Percentiles rank a stretch among this genome's conserved stretches.
Conservation (phyloP, 768 basidiomycete genomes). For the Glaciozyma antarctica region DNA sequence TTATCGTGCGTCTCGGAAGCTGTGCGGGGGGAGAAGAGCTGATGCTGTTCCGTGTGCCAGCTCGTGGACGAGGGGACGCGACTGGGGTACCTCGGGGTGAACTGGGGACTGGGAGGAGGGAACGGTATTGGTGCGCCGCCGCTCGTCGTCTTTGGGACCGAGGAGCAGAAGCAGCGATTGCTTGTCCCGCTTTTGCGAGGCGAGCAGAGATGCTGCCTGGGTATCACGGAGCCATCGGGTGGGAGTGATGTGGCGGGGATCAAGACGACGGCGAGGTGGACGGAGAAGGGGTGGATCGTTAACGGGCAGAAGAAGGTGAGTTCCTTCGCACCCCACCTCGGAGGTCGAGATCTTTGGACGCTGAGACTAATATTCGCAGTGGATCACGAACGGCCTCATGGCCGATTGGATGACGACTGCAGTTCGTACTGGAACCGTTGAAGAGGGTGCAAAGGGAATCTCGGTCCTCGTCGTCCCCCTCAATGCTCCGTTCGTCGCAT, state of each 20-base stretch:
- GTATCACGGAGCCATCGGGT: constrained; percentile 24
- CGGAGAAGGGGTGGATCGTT: constrained; percentile 22
- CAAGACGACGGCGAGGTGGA: constrained; percentile 20
- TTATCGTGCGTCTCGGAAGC: background rate
- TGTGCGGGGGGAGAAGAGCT: background rate
- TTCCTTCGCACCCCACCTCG: background rate
- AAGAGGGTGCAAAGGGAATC: constrained; percentile 27
- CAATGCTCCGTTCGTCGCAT: background rate
- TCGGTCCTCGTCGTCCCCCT: constrained; percentile 35
- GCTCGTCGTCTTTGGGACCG: constrained; percentile 11
- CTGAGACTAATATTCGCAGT: background rate
- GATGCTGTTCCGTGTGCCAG: background rate
- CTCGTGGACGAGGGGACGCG: background rate
- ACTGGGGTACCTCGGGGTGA: background rate
- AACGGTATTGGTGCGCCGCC: constrained; percentile 10
- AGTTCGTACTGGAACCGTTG: constrained; percentile 29
- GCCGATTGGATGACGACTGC: constrained; percentile 30
- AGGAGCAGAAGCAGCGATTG: constrained; percentile 18
- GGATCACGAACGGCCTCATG: constrained; percentile 25
- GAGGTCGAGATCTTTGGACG: background rate
- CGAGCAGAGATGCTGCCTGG: constrained; percentile 29
- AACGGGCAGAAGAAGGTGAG: constrained; percentile 29
- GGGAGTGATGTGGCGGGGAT: constrained; percentile 31
- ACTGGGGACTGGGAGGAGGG: background rate
- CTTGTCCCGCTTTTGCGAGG: constrained; percentile 18